phyloP scores from a whole-genome alignment of 2,329 filamentous ascomycete species.

The Fusarium sp. region DNA sequence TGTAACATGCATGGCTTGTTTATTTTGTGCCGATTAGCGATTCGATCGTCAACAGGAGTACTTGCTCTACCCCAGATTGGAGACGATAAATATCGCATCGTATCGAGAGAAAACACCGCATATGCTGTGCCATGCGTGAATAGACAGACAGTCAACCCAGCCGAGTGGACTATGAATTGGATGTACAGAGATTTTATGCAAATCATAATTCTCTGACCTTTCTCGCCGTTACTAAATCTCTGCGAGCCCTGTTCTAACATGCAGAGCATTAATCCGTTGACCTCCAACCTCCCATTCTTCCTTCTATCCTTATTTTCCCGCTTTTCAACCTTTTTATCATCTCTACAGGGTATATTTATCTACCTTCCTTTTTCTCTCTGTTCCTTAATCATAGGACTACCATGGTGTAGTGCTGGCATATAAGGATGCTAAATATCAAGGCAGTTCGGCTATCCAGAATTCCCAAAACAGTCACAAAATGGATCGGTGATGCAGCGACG shows the following conservation, averaged over 20 bases:
- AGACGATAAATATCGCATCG: slow-evolving; percentile 21
- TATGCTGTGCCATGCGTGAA: slow-evolving; percentile 5
- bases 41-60: slow-evolving; percentile 9
- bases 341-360: too few species aligned
- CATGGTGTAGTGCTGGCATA: too few species aligned
- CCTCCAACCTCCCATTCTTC: too few species aligned
- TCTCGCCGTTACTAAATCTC: slow-evolving; percentile 28
- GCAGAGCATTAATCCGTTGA: slow-evolving; percentile 3
- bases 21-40: slow-evolving; percentile 34
- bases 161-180: slow-evolving; percentile 9
- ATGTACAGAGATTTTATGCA: slow-evolving; percentile 36
- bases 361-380: too few species aligned
- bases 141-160: slow-evolving; percentile 1
- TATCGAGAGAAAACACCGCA: slow-evolving; percentile 11
- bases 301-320: too few species aligned
- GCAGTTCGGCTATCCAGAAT: too few species aligned
- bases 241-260: slow-evolving; percentile 24
- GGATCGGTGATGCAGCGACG: too few species aligned
- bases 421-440: too few species aligned
- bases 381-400: too few species aligned
- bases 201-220: slow-evolving; percentile 26
- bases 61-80: background rate
- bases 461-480: too few species aligned
- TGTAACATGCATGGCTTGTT: slow-evolving; percentile 11
- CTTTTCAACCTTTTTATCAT: too few species aligned